These are phyloP conservation scores for Fusarium tanahbumbuense DNA, from an alignment of 2,329 filamentous ascomycete species.

Conservation along the genomic window DNA sequence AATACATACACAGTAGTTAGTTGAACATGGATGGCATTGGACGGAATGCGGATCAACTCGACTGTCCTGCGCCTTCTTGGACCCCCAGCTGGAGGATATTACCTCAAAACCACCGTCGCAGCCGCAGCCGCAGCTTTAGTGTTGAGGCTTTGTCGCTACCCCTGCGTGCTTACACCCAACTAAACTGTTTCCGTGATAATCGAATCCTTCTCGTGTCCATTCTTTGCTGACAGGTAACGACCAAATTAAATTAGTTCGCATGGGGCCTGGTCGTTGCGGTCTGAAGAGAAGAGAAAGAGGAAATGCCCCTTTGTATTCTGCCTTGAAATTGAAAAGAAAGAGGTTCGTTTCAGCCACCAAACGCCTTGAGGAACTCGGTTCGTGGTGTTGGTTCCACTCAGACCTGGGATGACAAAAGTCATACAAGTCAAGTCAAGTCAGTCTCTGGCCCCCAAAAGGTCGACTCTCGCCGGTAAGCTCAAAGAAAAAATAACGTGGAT, in stretches of 20 bases:
- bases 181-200: neutral
- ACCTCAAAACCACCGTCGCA: neutral
- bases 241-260: neutral
- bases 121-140: neutral
- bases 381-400: neutral
- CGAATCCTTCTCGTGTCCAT: slow-evolving; percentile 1
- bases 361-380: neutral
- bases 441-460: neutral
- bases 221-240: neutral
- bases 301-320: neutral
- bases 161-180: neutral
- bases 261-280: neutral
- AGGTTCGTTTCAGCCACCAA: neutral
- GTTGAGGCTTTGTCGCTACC: slow-evolving; percentile 11
- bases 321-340: slow-evolving; percentile 5
- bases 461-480: neutral
- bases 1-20: neutral
- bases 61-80: slow-evolving; percentile 4
- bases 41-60: slow-evolving; percentile 6
- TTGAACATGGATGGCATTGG: slow-evolving; percentile 31
- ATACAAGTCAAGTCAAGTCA: neutral
- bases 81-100: neutral
- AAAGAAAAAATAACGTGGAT: no score
- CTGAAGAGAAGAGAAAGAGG: neutral
- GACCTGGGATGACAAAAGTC: neutral